Evolutionary conservation across 371 early-diverging fungal genomes (phyloP), one percentile per base, ranked within the genome.

Genomic region (Homolaphlyctis polyrhiza): DNA sequence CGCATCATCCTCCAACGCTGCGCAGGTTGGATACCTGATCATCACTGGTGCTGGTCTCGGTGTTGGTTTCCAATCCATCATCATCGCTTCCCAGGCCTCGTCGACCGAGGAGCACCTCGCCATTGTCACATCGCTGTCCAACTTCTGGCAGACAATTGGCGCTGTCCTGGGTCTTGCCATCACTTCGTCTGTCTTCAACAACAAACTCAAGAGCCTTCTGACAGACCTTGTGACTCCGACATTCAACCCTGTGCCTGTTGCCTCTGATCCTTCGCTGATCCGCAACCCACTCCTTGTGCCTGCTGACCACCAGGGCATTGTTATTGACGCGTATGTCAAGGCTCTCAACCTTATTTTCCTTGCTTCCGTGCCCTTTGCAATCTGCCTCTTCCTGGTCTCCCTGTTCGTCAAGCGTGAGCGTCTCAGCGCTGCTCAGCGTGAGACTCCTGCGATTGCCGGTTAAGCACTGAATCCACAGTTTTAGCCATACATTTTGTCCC

Each of bases 21-120:
- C 75, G 36, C 81, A 80, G 62, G 75, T 85, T 60, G 74, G 81
- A 0, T 87, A 67, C 67, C 63, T 88, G 63, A 27, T 89, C 14
- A 68, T 89, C 61, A 70, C 80, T 32, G 91, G 90, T 14, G 6
- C 77, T 27, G 89, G 89, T 1, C 64, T 85, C 11, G 91, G 91
- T 1, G 59, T 77, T 30, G 76, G 71, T 35, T 73, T 89, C 52
- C 90, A 89, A 69, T 84, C 80, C 23, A 57, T 74, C 59, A 66
- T 89, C 43, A 67, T 86, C 43, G 81, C 79, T 1, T 83, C 80
- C 2, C 91, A 91, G 66, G 74, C 82, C 0, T 71, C 83, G 0
- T 85, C 82, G 5, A 62, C 67, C 5, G 64, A 70, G 27, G 67
- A 79, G 57, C 75, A 87, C 43, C 74, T 90, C 73, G 84, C 89